Base-by-base conservation (phyloP, 352 stramenopile species). In the Elongisporangium senticosum region DNA sequence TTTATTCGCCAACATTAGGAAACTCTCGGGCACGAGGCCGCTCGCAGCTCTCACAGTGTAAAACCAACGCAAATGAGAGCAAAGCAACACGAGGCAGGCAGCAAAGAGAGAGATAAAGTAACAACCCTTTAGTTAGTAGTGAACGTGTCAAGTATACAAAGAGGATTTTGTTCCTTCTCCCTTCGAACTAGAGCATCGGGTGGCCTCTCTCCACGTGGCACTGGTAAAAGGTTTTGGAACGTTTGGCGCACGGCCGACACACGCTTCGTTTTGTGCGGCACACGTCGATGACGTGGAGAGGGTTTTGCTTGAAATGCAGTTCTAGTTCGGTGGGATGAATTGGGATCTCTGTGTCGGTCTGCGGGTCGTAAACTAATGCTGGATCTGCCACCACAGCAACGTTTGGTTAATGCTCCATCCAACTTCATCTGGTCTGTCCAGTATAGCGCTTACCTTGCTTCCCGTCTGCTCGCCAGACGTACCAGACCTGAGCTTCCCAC, bases 401-500 rank as follows among this genome's bases (percentile, higher is more conserved):
- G 10, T 57, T 7, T 23, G 43, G 2, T 49, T 49, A 17, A 26
- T 19, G 8, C 14, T 28, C 10, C 33, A 47, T 20, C 40, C 54
- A 53, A 39, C 23, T 22, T 14, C 39, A 43, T 26, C 26, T 20
- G n/a, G 24, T 28, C 24, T 53, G 39, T 37, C 26, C 26, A 62
- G 21, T 53, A 52, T 21, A 17, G 40, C 50, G 13, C 68, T 68
- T 49, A 90, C 83, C 67, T 72, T 80, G 63, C 37, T 77, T 74
- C 5, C 80, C 82, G 15, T 86, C 76, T 8, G 75, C 75, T 49
- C 77, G 72, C 84, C 84, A 93, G 10, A 86, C 59, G 56, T 93
- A 91, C 84, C 84, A 93, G n/a, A 83, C 82, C 58, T 93, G 84
- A 1, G 84, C 84, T 55, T 93, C 82, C 84, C 84, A 93, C 81